Percentiles rank a stretch among this genome's conserved stretches.
phyloP scores from a whole-genome alignment of 2,329 filamentous ascomycete genomes.

The Chlorencoelia australis region DNA sequence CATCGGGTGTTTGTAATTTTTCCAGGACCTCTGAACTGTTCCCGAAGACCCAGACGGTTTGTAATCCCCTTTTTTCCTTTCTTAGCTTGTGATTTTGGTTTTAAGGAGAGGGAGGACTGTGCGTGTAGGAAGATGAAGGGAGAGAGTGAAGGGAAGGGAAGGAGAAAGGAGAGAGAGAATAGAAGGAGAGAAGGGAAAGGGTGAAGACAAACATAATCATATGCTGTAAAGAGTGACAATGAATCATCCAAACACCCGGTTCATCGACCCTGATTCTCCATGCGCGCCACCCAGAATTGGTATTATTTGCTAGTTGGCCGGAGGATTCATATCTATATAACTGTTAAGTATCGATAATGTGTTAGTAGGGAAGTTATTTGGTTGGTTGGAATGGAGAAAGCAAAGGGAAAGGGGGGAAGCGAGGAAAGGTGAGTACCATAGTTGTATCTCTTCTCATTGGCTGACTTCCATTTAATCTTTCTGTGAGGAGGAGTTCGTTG shows the following conservation, averaged over 20 bases:
- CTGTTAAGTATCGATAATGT: no score
- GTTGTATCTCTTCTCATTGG: slow-evolving; percentile 29
- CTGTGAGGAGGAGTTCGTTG: slow-evolving; percentile 31
- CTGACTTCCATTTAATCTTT: no score
- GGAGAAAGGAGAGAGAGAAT: background rate
- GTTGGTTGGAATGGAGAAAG: no score
- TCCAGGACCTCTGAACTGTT: slow-evolving; percentile 20
- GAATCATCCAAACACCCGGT: slow-evolving; percentile 38
- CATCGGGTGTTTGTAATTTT: slow-evolving; percentile 17
- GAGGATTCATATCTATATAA: slow-evolving; percentile 34
- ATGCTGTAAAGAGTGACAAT: slow-evolving; percentile 40
- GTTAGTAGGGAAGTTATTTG: no score
- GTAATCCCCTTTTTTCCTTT: slow-evolving; percentile 27
- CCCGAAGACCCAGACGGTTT: slow-evolving; percentile 30
- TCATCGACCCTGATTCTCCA: slow-evolving; percentile 37
- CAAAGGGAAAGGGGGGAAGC: no score
- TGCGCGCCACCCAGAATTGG: slow-evolving; percentile 34
- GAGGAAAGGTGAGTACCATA: no score
- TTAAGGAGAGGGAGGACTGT: background rate
- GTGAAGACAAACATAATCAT: slow-evolving; percentile 42
- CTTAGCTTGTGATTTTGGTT: no score
- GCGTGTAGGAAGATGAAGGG: background rate
- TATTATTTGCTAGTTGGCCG: slow-evolving; percentile 16
- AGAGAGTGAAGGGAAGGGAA: no score
- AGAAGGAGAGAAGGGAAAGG: slow-evolving; percentile 19